These are phyloP conservation scores for Wickerhamomyces sp. DNA, from an alignment of 1,139 yeast genomes.

Conservation along the genomic window DNA sequence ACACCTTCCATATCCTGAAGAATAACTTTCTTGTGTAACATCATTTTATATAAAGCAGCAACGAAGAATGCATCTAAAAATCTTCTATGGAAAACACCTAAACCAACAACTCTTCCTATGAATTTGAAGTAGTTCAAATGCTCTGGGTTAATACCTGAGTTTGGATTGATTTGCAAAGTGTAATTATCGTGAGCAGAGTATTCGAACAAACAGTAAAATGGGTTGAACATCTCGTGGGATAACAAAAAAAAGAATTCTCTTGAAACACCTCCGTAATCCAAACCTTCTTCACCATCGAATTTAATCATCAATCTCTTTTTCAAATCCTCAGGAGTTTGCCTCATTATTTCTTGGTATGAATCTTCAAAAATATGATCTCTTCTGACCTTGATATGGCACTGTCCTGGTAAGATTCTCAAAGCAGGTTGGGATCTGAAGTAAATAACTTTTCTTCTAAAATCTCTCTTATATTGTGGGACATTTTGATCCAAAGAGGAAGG, in stretches of 20 bases:
- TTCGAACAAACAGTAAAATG: conserved; percentile 94
- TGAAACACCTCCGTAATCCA: conserved; percentile 98
- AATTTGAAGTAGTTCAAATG: conserved; percentile 97
- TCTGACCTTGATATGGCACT: conserved; percentile 96
- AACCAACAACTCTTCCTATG: conserved; percentile 96
- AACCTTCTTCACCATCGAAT: conserved; percentile 98
- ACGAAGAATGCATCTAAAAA: conserved; percentile 97
- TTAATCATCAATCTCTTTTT: conserved; percentile 97
- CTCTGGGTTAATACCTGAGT: conserved; percentile 96
- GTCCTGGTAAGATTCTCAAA: conserved; percentile 93
- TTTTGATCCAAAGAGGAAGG: conserved; percentile 97
- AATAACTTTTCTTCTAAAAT: conserved; percentile 93
- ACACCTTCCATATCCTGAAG: conserved; percentile 98
- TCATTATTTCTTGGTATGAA: conserved; percentile 96
- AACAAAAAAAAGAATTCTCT: conserved; percentile 94
- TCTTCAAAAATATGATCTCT: conserved; percentile 97
- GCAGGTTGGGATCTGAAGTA: conserved; percentile 99
- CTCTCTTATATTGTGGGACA: conserved; percentile 99
- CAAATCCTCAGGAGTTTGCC: conserved; percentile 96
- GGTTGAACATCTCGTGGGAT: conserved; percentile 98
- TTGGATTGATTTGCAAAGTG: conserved; percentile 95
- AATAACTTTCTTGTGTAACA: conserved; percentile 90
- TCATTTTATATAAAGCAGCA: conserved; percentile 97
- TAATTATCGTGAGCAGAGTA: conserved; percentile 97
- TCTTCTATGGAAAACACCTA: conserved; percentile 97